Percentiles rank a stretch among this genome's conserved stretches.
Conservation (phyloP, 306 rosid species). For the Oxytropis ochrocephala region DNA sequence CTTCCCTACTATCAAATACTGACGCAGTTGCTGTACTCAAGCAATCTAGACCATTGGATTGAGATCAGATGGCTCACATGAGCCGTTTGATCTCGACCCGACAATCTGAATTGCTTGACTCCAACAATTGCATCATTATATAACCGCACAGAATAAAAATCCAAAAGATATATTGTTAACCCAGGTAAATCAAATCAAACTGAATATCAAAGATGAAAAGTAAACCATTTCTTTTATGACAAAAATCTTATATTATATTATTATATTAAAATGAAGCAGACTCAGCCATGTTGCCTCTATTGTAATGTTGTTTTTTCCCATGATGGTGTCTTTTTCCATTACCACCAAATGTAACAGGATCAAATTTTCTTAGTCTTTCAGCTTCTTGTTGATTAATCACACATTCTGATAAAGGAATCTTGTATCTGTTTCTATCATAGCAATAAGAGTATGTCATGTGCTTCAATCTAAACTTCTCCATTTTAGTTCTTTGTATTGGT, state of each 20-base stretch:
- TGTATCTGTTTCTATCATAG: slow-evolving; percentile 66
- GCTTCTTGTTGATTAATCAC: slow-evolving; percentile 60
- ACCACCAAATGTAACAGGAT: slow-evolving; percentile 78
- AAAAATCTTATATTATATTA: not conserved
- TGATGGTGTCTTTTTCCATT: slow-evolving; percentile 58
- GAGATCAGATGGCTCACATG: no score
- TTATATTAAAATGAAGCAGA: slow-evolving; percentile 34
- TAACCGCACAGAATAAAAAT: no score
- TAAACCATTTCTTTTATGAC: slow-evolving; percentile 5
- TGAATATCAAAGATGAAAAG: not conserved
- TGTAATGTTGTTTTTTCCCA: slow-evolving; percentile 50
- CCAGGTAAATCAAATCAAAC: slow-evolving; percentile 24
- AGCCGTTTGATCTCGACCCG: no score
- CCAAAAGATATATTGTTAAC: slow-evolving; percentile 19
- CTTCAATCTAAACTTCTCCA: slow-evolving; percentile 66
- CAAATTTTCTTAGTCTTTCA: slow-evolving; percentile 56
- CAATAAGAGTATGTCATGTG: slow-evolving; percentile 95
- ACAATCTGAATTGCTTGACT: no score
- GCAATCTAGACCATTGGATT: no score
- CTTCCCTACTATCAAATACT: no score
- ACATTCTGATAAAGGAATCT: slow-evolving; percentile 65
- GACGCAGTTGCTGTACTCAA: no score
- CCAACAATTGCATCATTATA: no score
- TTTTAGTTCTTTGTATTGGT: slow-evolving; percentile 37
- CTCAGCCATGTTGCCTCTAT: slow-evolving; percentile 29